phyloP scores from a whole-genome alignment of 148 eudicot species.

The Chenopodium suecicum region DNA sequence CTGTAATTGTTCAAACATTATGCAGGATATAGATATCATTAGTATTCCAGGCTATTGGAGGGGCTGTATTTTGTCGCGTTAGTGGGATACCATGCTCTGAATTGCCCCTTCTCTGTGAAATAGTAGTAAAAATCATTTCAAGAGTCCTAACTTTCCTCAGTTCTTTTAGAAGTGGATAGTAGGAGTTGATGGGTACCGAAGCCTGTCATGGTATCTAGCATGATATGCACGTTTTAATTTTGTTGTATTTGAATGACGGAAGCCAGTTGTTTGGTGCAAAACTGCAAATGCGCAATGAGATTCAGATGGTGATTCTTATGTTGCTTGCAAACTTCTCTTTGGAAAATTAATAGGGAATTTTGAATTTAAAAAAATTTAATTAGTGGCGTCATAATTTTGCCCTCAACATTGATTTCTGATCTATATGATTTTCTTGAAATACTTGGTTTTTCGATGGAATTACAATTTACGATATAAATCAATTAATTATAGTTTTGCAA shows the following conservation, averaged over 20 bases:
- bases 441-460: too few relatives aligned
- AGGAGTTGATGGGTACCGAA: not conserved
- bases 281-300: not conserved
- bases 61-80: constrained; percentile 4
- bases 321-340: not conserved
- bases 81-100: not conserved
- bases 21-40: constrained; percentile 1
- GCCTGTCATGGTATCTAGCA: not conserved
- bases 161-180: not conserved
- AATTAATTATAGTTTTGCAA: too few relatives aligned
- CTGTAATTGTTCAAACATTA: not conserved
- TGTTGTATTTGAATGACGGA: not conserved
- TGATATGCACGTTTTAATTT: not conserved
- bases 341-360: too few relatives aligned
- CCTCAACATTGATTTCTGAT: too few relatives aligned
- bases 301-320: not conserved
- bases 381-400: too few relatives aligned
- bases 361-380: too few relatives aligned
- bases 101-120: not conserved
- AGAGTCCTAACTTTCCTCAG: not conserved
- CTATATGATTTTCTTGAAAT: too few relatives aligned
- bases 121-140: not conserved
- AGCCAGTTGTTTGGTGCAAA: not conserved
- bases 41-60: not conserved
- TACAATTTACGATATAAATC: too few relatives aligned